Conservation (phyloP, 148 eudicot genomes). For the Arbutus unedo region DNA sequence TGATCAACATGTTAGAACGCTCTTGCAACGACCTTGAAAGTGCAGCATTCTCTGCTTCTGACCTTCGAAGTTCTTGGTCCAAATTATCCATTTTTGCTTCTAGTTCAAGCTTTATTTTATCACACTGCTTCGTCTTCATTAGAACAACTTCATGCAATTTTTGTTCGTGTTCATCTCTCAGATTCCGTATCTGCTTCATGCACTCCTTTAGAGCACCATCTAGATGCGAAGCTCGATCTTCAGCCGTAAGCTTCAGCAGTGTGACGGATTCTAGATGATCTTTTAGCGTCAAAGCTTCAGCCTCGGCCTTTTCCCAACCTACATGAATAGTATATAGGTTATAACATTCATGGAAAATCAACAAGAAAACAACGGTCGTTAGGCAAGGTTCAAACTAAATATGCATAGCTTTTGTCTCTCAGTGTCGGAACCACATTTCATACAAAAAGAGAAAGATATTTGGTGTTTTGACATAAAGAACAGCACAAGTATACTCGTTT, state of each 20-base stretch:
- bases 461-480: background rate
- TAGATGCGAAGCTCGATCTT: constrained; percentile 85
- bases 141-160: constrained; percentile 62
- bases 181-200: constrained; percentile 86
- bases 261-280: constrained; percentile 90
- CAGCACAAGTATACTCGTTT: background rate
- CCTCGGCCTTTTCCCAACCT: constrained; percentile 99
- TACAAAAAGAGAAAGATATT: background rate
- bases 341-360: background rate
- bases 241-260: constrained; percentile 78
- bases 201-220: constrained; percentile 98
- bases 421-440: background rate
- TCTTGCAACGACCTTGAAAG: constrained; percentile 91
- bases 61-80: constrained; percentile 76
- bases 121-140: constrained; percentile 66
- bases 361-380: background rate
- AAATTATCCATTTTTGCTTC: constrained; percentile 58
- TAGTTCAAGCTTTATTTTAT: constrained; percentile 69
- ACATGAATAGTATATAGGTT: constrained; percentile 9
- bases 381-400: background rate
- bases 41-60: constrained; percentile 79
- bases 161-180: constrained; percentile 88
- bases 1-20: constrained; percentile 80
- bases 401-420: background rate
- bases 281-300: constrained; percentile 83